These are phyloP conservation scores for Boletus huronensis DNA, from an alignment of 768 basidiomycete genomes.

Conservation along the genomic window DNA sequence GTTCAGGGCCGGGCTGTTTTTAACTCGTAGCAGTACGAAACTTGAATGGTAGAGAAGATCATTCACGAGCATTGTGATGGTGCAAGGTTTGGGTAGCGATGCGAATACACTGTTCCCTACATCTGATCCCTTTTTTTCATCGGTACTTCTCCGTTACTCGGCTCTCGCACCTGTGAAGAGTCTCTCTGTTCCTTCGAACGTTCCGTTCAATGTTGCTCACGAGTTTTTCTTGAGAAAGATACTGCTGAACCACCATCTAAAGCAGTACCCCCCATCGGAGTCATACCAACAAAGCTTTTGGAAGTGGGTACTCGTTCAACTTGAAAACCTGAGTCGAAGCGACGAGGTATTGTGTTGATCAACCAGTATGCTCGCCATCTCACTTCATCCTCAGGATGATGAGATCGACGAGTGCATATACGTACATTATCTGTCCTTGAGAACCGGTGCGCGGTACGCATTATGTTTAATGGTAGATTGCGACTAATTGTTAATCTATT, in stretches of 20 bases:
- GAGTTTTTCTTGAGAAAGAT: constrained; percentile 52
- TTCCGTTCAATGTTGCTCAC: constrained; percentile 44
- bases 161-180: constrained; percentile 44
- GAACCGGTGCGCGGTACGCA: constrained; percentile 30
- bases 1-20: constrained; percentile 18
- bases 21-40: background rate
- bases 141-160: constrained; percentile 50
- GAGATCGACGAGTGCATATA: constrained; percentile 70
- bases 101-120: background rate
- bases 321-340: constrained; percentile 43
- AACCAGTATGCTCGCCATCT: background rate
- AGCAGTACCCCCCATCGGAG: constrained; percentile 56
- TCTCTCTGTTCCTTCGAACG: constrained; percentile 39
- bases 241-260: constrained; percentile 51
- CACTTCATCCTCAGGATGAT: constrained; percentile 37
- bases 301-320: constrained; percentile 61
- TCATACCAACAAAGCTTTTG: constrained; percentile 66
- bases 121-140: constrained; percentile 30
- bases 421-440: constrained; percentile 52
- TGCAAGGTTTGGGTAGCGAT: background rate
- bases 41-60: background rate
- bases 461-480: background rate
- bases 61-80: background rate
- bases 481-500: background rate
- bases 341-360: constrained; percentile 44